Base-by-base conservation (phyloP, 164 flowering plant genomes). In the Tetrastigma voinierianum region DNA sequence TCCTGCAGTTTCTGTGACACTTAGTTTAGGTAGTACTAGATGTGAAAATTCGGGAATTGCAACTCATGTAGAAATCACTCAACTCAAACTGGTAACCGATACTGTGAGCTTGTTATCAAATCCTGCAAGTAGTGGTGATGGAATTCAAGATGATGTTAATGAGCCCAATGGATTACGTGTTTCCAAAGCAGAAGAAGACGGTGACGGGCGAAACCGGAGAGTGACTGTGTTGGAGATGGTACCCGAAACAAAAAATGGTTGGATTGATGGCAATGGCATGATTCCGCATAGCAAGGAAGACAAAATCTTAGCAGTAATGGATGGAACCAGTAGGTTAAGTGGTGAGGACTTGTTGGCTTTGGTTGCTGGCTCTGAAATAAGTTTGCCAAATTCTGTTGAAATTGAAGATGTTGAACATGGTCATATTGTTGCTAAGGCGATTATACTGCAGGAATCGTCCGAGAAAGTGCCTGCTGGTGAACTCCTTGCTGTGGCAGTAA, bases 51-150 rank as follows among this genome's bases (percentile, higher is more conserved):
- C 77, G 12, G 67, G 74, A 54, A 46, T 74, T 43, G 24, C 73
- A 18, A 65, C 63, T 64, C 72, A 66, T 49, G 70, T 75, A 9
- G 79, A 80, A 63, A 66, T 80, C 24, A 75, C 79, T 9, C 62
- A 75, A 53, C 67, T 80, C 14, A 74, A 77, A 75, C 64, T 77
- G 18, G 70, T 73, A 16, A 76, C 75, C 11, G 76, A 78, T 44
- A 15, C 78, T 4, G 72, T 55, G 10, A 73, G 51, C 72, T 59
- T 77, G 63, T 57, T 77, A 44, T 71, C 65, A 16, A 63, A 67
- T 62, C 59, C 76, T 54, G 15, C 59, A 6, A 65, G 70, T 13
- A 8, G 47, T 44, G 62, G 68, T 44, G 51, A 48, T 70, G 67
- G 55, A 56, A 64, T 45, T 14, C 17, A 19, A 10, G 32, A n/a